Conservation (phyloP, 139 green algal genomes). For the Pleodorina starrii region DNA sequence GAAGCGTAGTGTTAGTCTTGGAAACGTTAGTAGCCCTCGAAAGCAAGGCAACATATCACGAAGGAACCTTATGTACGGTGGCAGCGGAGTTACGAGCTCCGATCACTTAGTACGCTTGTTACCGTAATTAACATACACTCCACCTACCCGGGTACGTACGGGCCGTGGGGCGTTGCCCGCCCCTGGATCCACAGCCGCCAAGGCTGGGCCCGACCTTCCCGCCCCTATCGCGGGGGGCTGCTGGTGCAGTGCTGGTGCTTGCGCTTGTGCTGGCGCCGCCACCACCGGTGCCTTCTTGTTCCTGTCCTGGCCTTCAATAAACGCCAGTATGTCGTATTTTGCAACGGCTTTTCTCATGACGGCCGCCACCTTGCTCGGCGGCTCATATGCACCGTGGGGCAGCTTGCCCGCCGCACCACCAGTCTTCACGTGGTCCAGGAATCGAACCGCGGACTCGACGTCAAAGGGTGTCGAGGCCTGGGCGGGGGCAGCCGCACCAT, state of each 20-base stretch:
- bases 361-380: background rate
- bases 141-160: too few species aligned
- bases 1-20: too few species aligned
- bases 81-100: too few species aligned
- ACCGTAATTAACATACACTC: too few species aligned
- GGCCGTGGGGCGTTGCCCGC: background rate
- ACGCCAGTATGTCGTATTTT: constrained; percentile 13
- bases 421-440: constrained; percentile 7
- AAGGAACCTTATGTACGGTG: too few species aligned
- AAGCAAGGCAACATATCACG: too few species aligned
- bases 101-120: too few species aligned
- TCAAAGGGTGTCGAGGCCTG: background rate
- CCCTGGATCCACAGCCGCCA: background rate
- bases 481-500: too few species aligned
- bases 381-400: too few species aligned
- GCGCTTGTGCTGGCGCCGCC: background rate
- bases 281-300: too few species aligned
- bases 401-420: background rate
- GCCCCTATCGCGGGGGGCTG: background rate
- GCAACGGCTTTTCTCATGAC: background rate
- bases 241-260: background rate
- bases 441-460: constrained; percentile 5
- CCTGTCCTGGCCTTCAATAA: constrained; percentile 9
- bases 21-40: too few species aligned
- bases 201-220: too few species aligned